Conservation (phyloP, 345 rosid species). For the Populus deltoides region DNA sequence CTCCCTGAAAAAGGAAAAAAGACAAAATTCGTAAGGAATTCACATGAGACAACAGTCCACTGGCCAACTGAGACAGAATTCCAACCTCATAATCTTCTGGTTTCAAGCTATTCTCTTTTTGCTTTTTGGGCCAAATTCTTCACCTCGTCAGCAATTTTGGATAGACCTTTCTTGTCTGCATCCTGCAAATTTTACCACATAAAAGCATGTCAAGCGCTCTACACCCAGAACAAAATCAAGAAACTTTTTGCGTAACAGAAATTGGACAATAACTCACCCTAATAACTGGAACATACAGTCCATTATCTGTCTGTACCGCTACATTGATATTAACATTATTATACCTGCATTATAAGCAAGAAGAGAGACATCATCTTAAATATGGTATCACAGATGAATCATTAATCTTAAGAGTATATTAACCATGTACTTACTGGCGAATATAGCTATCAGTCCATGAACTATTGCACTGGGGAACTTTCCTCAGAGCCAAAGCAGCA, state of each 20-base stretch:
- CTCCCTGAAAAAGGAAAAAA: slow-evolving; percentile 58
- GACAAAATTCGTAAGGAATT: neutral
- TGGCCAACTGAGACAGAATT: neutral
- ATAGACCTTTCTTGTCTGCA: slow-evolving; percentile 93
- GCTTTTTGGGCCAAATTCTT: slow-evolving; percentile 86
- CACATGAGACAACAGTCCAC: neutral
- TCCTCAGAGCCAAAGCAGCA: slow-evolving; percentile 90
- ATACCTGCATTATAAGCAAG: slow-evolving; percentile 44
- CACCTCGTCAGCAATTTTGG: slow-evolving; percentile 76
- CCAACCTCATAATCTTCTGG: slow-evolving; percentile 95
- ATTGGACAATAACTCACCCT: slow-evolving; percentile 47
- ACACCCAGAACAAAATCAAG: neutral
- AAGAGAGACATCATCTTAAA: slow-evolving; percentile 9
- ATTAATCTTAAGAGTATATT: neutral
- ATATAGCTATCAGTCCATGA: slow-evolving; percentile 94
- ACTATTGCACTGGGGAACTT: slow-evolving; percentile 96
- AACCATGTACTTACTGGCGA: slow-evolving; percentile 70
- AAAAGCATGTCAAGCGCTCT: neutral
- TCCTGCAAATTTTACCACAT: slow-evolving; percentile 45
- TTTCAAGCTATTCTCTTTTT: slow-evolving; percentile 75
- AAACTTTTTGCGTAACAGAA: neutral
- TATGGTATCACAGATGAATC: neutral
- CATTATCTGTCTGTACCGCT: slow-evolving; percentile 96
- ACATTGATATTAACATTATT: slow-evolving; percentile 83
- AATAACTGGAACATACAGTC: slow-evolving; percentile 90